Percentiles rank a stretch among this genome's conserved stretches.
These are phyloP conservation scores for Neurospora sp. DNA, from an alignment of 495 filamentous ascomycete genomes.

Conservation along the genomic window DNA sequence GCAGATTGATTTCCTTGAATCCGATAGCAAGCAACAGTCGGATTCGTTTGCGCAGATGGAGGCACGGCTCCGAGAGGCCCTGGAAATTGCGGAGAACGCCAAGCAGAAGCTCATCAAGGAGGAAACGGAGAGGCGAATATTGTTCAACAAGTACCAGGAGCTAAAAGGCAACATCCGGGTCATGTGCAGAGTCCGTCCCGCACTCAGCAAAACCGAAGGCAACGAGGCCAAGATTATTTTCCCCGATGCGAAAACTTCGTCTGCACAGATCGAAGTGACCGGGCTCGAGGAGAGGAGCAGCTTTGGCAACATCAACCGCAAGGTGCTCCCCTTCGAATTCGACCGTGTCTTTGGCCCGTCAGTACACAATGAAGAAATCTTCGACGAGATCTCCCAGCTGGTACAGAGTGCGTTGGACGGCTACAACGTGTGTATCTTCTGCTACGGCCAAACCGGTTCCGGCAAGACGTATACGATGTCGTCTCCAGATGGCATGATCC, in stretches of 20 bases:
- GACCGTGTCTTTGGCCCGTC: constrained; percentile 83
- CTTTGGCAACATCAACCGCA: constrained; percentile 61
- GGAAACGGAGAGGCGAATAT: constrained; percentile 79
- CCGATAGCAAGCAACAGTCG: constrained; percentile 75
- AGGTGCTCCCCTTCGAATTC: constrained; percentile 79
- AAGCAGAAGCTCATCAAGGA: constrained; percentile 82
- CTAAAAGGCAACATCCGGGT: constrained; percentile 99
- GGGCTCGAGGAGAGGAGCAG: constrained; percentile 79
- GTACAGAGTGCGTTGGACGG: constrained; percentile 95
- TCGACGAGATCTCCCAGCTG: constrained; percentile 93
- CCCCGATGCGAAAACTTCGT: constrained; percentile 70
- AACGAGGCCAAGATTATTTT: constrained; percentile 62
- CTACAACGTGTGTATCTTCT: constrained; percentile 99
- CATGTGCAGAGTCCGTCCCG: constrained; percentile 91
- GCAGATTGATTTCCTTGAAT: constrained; percentile 79
- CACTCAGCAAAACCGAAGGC: constrained; percentile 46
- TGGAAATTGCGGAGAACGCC: constrained; percentile 53
- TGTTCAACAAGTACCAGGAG: constrained; percentile 97
- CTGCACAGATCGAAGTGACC: constrained; percentile 67
- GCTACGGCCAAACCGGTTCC: constrained; percentile 94
- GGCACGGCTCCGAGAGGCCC: constrained; percentile 64
- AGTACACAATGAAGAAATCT: constrained; percentile 75
- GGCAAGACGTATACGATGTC: constrained; percentile 98
- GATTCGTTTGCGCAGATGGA: constrained; percentile 69
- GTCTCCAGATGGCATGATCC: constrained; percentile 89